These are phyloP conservation scores for Penicillium desertorum DNA, from an alignment of 495 filamentous ascomycete species.

Conservation along the genomic window DNA sequence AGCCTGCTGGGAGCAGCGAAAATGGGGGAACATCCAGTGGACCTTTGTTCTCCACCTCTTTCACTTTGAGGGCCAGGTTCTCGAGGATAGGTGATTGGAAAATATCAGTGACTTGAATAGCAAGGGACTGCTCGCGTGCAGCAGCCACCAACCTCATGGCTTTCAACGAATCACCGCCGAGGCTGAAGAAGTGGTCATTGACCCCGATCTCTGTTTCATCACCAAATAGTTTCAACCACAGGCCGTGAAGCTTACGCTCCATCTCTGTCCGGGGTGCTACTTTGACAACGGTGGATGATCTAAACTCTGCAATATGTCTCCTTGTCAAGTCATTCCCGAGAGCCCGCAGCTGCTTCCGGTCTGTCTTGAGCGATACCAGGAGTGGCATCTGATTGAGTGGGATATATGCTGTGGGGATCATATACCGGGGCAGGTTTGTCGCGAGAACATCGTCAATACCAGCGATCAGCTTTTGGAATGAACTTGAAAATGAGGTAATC, in stretches of 20 bases:
- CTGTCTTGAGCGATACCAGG: conserved; percentile 49
- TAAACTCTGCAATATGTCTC: conserved; percentile 4
- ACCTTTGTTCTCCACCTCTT: conserved; percentile 1
- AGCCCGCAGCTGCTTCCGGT: conserved; percentile 44
- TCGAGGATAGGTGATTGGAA: conserved; percentile 25
- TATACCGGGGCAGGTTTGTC: conserved; percentile 41
- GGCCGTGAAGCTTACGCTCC: background rate
- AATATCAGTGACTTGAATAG: conserved; percentile 35
- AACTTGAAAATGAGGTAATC: conserved; percentile 2
- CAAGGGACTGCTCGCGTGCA: conserved; percentile 24
- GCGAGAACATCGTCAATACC: conserved; percentile 32
- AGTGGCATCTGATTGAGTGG: conserved; percentile 47
- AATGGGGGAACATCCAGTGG: conserved; percentile 2
- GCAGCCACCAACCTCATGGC: conserved; percentile 39
- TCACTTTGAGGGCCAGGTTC: conserved; percentile 12
- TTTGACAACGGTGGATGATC: background rate
- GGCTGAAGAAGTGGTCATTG: conserved; percentile 46
- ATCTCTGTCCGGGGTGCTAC: background rate
- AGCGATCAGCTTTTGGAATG: background rate
- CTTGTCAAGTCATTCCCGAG: conserved; percentile 4
- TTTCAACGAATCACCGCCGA: conserved; percentile 39
- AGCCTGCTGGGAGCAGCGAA: conserved; percentile 9
- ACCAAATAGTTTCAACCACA: conserved; percentile 1
- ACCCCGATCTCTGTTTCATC: conserved; percentile 20
- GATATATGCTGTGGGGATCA: conserved; percentile 51